phyloP scores from a whole-genome alignment of 352 stramenopile species.

The Globisporangium solare region DNA sequence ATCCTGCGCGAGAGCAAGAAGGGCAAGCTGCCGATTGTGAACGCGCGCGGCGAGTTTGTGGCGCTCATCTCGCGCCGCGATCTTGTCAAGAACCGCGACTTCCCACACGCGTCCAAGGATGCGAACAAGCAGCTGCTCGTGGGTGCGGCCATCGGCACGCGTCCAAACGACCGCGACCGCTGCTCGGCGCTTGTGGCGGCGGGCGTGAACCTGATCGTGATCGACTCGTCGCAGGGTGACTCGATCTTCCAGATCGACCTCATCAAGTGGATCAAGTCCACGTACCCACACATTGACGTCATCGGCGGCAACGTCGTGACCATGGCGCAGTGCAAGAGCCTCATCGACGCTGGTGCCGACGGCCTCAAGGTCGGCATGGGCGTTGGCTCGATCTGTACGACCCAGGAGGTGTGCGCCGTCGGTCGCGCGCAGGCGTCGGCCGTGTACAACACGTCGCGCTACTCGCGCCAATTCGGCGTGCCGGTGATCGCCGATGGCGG shows the following conservation, averaged over 20 bases:
- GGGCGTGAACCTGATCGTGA: slow-evolving; percentile 98
- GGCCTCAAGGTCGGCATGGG: slow-evolving; percentile 99
- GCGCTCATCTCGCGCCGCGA: slow-evolving; percentile 98
- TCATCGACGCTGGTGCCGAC: slow-evolving; percentile 98
- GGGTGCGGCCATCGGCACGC: slow-evolving; percentile 98
- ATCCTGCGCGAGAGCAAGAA: slow-evolving; percentile 99
- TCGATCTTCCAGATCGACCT: slow-evolving; percentile 91
- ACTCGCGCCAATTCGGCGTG: slow-evolving; percentile 95
- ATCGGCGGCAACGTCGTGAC: slow-evolving; percentile 99
- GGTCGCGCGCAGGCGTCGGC: slow-evolving; percentile 97
- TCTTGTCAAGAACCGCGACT: slow-evolving; percentile 97
- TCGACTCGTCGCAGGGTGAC: slow-evolving; percentile 99
- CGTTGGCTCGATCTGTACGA: slow-evolving; percentile 99
- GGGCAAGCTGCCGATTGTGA: slow-evolving; percentile 99
- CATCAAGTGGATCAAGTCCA: slow-evolving; percentile 95
- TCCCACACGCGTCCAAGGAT: slow-evolving; percentile 96
- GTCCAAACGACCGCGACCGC: slow-evolving; percentile 94
- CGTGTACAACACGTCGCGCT: slow-evolving; percentile 97
- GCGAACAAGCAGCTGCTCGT: slow-evolving; percentile 98
- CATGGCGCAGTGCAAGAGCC: slow-evolving; percentile 94
- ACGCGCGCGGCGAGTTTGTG: slow-evolving; percentile 96
- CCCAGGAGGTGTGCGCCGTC: slow-evolving; percentile 98
- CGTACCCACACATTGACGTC: slow-evolving; percentile 94
- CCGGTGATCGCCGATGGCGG: slow-evolving; percentile 99
- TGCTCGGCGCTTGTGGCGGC: slow-evolving; percentile 89